A percentile compares a stretch with the other conserved stretches of the same genome.
phyloP scores from a whole-genome alignment of 257 asterid genomes.

The Penstemon newberryi region DNA sequence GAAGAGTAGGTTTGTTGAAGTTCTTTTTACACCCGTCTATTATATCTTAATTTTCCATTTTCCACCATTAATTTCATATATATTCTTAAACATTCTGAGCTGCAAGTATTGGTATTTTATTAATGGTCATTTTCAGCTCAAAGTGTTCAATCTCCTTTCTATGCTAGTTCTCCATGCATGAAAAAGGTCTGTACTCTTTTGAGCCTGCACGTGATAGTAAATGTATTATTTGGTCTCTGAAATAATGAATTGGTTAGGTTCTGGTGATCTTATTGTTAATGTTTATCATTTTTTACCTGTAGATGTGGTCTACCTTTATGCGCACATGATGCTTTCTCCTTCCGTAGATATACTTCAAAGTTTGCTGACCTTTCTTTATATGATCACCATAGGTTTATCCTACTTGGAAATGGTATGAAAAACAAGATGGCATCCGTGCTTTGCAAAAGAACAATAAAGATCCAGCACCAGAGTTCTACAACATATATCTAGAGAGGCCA shows the following conservation, averaged over 20 bases:
- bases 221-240: neutral
- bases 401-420: slow-evolving; percentile 99
- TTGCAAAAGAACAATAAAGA: slow-evolving; percentile 88
- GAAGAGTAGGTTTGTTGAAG: too few species aligned
- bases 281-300: slow-evolving; percentile 14
- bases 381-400: slow-evolving; percentile 76
- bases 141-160: too few species aligned
- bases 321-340: slow-evolving; percentile 14
- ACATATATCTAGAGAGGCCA: slow-evolving; percentile 97
- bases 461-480: slow-evolving; percentile 97
- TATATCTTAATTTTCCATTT: too few species aligned
- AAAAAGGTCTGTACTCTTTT: too few species aligned
- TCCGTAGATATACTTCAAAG: slow-evolving; percentile 8
- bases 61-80: too few species aligned
- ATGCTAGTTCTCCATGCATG: too few species aligned
- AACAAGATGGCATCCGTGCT: slow-evolving; percentile 97
- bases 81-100: too few species aligned
- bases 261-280: neutral
- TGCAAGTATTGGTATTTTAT: too few species aligned
- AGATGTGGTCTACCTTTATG: neutral
- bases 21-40: too few species aligned
- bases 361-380: slow-evolving; percentile 24
- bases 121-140: too few species aligned
- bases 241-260: neutral
- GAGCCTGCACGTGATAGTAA: neutral